These are phyloP conservation scores for Umbelopsis ramanniana DNA, from an alignment of 192 early-diverging fungal species.

Conservation along the genomic window DNA sequence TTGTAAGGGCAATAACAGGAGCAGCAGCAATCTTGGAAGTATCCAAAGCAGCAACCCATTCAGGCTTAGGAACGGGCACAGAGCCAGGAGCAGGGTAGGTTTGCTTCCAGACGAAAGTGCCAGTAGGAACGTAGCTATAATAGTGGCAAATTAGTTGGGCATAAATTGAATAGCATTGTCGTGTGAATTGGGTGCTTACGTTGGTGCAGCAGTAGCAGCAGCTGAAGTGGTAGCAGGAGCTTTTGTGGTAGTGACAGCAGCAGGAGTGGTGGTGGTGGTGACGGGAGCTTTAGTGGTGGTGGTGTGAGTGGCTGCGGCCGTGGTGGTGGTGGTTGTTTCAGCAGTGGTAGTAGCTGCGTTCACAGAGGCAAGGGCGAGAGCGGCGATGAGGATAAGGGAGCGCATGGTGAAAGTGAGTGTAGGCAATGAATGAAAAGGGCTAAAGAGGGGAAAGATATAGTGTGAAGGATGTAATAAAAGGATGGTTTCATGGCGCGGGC, in stretches of 20 bases:
- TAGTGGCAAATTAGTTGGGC: background rate
- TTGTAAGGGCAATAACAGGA: slow-evolving; percentile 29
- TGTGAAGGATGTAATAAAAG: background rate
- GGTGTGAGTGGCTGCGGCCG: background rate
- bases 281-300: background rate
- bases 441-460: background rate
- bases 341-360: slow-evolving; percentile 14
- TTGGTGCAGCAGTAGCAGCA: background rate
- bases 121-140: background rate
- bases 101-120: slow-evolving; percentile 30
- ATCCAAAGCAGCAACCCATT: slow-evolving; percentile 42
- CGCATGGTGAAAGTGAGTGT: background rate
- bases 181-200: background rate
- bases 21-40: slow-evolving; percentile 29
- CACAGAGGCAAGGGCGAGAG: slow-evolving; percentile 8
- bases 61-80: slow-evolving; percentile 36
- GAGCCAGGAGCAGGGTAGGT: slow-evolving; percentile 32
- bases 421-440: background rate
- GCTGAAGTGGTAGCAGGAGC: background rate
- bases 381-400: slow-evolving; percentile 20
- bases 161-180: background rate
- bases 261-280: background rate
- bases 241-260: background rate
- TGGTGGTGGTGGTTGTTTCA: background rate
- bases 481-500: background rate